Percentiles rank a stretch among this genome's conserved stretches.
Evolutionary conservation across 306 rosid genomes (phyloP).

Genomic region (Cucurbita pepo): DNA sequence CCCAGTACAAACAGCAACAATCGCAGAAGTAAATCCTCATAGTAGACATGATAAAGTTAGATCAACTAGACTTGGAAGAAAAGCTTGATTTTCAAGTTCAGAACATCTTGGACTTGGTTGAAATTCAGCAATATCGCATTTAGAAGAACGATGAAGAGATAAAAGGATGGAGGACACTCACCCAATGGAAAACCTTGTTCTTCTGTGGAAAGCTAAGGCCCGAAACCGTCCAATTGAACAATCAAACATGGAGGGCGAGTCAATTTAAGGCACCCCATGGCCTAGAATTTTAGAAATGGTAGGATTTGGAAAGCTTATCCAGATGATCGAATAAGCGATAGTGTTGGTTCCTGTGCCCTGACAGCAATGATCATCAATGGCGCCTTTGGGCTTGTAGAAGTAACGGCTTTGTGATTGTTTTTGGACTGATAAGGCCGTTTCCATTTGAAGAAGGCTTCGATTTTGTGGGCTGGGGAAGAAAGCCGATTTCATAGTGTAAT

Average conservation of each 20-base stretch:
- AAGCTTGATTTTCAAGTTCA: background rate
- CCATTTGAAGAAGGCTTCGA: background rate
- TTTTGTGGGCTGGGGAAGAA: background rate
- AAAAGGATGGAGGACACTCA: background rate
- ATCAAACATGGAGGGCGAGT: background rate
- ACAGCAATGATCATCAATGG: background rate
- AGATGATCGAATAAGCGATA: background rate
- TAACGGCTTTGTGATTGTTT: background rate
- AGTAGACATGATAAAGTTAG: background rate
- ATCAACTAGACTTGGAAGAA: background rate
- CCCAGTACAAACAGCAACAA: too few species aligned
- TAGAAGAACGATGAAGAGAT: background rate
- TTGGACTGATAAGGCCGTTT: background rate
- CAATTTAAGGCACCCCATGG: background rate
- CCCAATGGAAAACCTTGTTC: background rate
- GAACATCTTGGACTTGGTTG: background rate
- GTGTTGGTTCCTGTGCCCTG: background rate
- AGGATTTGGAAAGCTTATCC: background rate
- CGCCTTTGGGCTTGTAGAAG: background rate
- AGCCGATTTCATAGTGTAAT: background rate
- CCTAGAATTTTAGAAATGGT: background rate
- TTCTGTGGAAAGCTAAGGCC: background rate
- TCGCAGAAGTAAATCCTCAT: background rate
- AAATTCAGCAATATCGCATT: background rate
- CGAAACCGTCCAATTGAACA: background rate